These are phyloP conservation scores for Salix viminalis DNA, from an alignment of 345 rosid species.

Conservation along the genomic window DNA sequence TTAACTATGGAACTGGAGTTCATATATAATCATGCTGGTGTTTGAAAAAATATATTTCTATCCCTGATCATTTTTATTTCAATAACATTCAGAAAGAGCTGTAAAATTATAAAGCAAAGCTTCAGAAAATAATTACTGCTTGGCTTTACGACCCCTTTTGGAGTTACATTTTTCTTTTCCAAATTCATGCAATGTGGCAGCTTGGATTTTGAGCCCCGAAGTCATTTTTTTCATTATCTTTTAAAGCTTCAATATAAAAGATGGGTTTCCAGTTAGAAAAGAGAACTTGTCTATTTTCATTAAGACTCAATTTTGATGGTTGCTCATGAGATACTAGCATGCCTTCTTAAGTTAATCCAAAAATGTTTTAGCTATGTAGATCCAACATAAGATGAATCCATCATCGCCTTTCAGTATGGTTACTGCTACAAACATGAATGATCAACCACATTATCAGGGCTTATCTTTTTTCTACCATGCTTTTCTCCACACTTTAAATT, in stretches of 20 bases:
- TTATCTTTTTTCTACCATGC: not conserved
- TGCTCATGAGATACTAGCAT: not conserved
- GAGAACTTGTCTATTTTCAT: not conserved
- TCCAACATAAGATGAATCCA: not conserved
- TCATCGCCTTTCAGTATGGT: not conserved
- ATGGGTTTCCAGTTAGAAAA: not conserved
- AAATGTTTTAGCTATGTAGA: not conserved
- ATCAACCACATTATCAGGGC: not conserved
- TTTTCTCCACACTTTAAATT: not conserved
- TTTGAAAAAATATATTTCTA: not conserved
- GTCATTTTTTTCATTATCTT: not conserved
- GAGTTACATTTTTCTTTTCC: not conserved
- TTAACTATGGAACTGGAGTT: not conserved
- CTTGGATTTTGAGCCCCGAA: not conserved
- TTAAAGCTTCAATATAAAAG: not conserved
- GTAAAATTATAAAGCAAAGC: not conserved
- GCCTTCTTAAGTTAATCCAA: not conserved
- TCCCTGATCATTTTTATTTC: not conserved
- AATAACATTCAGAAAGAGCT: not conserved
- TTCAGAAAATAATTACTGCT: not conserved
- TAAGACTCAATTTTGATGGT: not conserved
- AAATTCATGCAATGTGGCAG: not conserved
- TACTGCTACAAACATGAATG: not conserved
- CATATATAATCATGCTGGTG: not conserved
- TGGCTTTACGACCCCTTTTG: not conserved